Conservation (phyloP, 306 rosid species). For the Myrica gale region DNA sequence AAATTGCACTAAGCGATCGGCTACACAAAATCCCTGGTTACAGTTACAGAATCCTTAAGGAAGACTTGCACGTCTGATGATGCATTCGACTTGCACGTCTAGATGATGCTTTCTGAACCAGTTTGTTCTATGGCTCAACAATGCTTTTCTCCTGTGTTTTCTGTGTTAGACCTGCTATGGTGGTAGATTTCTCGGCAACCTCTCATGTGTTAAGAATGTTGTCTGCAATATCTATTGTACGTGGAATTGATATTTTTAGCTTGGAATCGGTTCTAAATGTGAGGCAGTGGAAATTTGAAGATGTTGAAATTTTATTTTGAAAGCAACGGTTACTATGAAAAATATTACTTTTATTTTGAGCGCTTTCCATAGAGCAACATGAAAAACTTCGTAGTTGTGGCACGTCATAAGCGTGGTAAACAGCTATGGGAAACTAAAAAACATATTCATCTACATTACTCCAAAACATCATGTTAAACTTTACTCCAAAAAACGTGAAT, state of each 20-base stretch:
- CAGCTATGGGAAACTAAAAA: no score
- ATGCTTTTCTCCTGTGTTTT: background rate
- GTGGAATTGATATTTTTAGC: no score
- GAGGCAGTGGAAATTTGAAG: no score
- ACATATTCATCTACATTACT: no score
- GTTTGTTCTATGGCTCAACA: background rate
- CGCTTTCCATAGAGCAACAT: no score
- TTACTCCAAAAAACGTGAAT: no score
- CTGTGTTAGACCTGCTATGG: background rate
- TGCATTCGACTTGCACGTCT: constrained; percentile 28
- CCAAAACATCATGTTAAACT: no score
- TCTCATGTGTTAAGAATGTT: background rate
- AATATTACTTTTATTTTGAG: no score
- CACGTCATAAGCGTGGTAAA: background rate
- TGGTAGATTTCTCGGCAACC: background rate
- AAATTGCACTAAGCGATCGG: constrained; percentile 43
- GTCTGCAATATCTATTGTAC: background rate
- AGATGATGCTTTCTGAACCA: constrained; percentile 12
- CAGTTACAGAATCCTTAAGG: constrained; percentile 54
- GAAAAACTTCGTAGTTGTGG: background rate
- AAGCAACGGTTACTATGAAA: no score
- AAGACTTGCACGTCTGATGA: constrained; percentile 23
- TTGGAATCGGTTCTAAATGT: no score
- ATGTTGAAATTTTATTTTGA: no score
- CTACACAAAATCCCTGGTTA: constrained; percentile 51